Percentiles rank a stretch among this genome's conserved stretches.
Evolutionary conservation across 495 filamentous ascomycete genomes (phyloP).

Genomic region (Alectoria sarmentosa): DNA sequence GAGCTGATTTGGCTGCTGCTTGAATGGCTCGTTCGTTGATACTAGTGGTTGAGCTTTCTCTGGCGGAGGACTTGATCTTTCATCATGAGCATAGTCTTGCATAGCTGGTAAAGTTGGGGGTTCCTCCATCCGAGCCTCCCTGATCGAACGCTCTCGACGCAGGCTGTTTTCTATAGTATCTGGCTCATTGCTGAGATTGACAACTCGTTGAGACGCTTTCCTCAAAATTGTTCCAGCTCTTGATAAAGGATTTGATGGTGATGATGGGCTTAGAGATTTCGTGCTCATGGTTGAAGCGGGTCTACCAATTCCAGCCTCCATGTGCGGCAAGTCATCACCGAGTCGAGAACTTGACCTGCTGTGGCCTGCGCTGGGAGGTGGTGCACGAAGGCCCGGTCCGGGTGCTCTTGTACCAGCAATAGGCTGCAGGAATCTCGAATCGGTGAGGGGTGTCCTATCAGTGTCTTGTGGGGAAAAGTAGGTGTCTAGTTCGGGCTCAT

Average conservation of each 20-base stretch:
- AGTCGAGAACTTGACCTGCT: slow-evolving; percentile 50
- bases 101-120: slow-evolving; percentile 53
- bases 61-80: slow-evolving; percentile 39
- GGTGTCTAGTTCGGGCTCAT: slow-evolving; percentile 43
- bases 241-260: slow-evolving; percentile 57
- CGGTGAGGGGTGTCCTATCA: slow-evolving; percentile 62
- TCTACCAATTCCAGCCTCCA: slow-evolving; percentile 46
- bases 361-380: slow-evolving; percentile 46
- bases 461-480: slow-evolving; percentile 53
- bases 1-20: slow-evolving; percentile 67
- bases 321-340: slow-evolving; percentile 54
- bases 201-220: slow-evolving; percentile 95
- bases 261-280: slow-evolving; percentile 42
- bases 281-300: slow-evolving; percentile 40
- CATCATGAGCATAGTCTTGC: slow-evolving; percentile 47
- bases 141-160: slow-evolving; percentile 54
- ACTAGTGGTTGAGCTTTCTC: slow-evolving; percentile 35
- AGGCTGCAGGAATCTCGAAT: slow-evolving; percentile 53
- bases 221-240: slow-evolving; percentile 88
- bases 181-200: slow-evolving; percentile 90
- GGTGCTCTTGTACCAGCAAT: slow-evolving; percentile 49
- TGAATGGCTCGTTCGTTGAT: slow-evolving; percentile 30
- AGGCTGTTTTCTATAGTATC: slow-evolving; percentile 70
- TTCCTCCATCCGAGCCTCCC: slow-evolving; percentile 44
- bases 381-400: slow-evolving; percentile 18